These are phyloP conservation scores for Geranium rotundifolium DNA, from an alignment of 345 rosid species.

Conservation along the genomic window DNA sequence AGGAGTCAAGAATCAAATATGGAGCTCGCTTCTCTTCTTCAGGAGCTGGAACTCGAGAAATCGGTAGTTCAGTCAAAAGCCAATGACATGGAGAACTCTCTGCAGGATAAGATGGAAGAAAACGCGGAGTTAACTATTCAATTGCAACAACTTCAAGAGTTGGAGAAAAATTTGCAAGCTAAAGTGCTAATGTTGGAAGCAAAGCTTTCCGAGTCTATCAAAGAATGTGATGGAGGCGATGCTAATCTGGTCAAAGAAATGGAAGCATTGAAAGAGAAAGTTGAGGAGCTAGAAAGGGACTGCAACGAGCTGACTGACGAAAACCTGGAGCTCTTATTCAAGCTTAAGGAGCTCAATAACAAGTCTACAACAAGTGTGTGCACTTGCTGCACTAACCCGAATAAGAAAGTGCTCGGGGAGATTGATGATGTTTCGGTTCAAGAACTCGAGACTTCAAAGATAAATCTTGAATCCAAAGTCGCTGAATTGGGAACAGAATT, in stretches of 20 bases:
- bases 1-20: slow-evolving; percentile 53
- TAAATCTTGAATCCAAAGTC: slow-evolving; percentile 4
- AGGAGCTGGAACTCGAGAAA: slow-evolving; percentile 44
- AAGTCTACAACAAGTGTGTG: slow-evolving; percentile 2
- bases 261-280: slow-evolving; percentile 27
- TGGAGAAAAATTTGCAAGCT: slow-evolving; percentile 24
- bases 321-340: slow-evolving; percentile 37
- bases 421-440: slow-evolving; percentile 16
- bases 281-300: slow-evolving; percentile 45
- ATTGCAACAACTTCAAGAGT: slow-evolving; percentile 22
- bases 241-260: slow-evolving; percentile 22
- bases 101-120: slow-evolving; percentile 16
- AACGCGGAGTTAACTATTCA: slow-evolving; percentile 15
- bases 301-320: slow-evolving; percentile 56
- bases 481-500: slow-evolving; percentile 18
- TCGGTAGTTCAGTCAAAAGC: slow-evolving; percentile 15
- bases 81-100: slow-evolving; percentile 19
- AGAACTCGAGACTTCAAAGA: slow-evolving; percentile 15
- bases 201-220: slow-evolving; percentile 13
- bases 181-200: slow-evolving; percentile 28
- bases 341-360: slow-evolving; percentile 26
- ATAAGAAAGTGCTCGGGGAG: slow-evolving; percentile 5
- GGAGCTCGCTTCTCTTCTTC: slow-evolving; percentile 46
- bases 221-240: slow-evolving; percentile 3
- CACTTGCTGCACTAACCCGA: slow-evolving; percentile 5